phyloP scores from a whole-genome alignment of 1,139 yeast genomes.

The Suhomyces kunorum region DNA sequence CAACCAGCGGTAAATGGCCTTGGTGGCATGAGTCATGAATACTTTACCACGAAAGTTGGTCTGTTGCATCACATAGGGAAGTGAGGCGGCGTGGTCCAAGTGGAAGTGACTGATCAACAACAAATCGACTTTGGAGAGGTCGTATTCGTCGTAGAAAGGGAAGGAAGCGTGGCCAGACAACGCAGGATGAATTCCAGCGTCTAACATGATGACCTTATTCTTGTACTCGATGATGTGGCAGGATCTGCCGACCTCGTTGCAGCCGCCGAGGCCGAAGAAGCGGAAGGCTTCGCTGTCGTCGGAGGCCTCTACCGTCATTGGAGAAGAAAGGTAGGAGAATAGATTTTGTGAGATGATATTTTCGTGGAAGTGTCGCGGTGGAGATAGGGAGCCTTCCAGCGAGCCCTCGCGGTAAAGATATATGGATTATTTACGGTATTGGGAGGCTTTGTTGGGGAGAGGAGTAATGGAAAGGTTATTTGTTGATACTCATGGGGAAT shows the following conservation, averaged over 20 bases:
- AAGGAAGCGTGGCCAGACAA: slow-evolving; percentile 84
- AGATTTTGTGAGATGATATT: no score
- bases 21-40: slow-evolving; percentile 98
- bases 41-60: slow-evolving; percentile 93
- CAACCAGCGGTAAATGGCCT: slow-evolving; percentile 95
- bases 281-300: slow-evolving; percentile 51
- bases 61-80: slow-evolving; percentile 97
- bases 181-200: slow-evolving; percentile 98
- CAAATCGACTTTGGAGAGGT: slow-evolving; percentile 81
- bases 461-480: no score
- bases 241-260: slow-evolving; percentile 95
- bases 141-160: slow-evolving; percentile 95
- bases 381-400: no score
- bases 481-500: no score
- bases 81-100: slow-evolving; percentile 94
- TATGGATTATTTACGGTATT: not conserved
- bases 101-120: slow-evolving; percentile 91
- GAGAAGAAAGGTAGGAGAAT: not conserved
- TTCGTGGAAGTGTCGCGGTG: no score
- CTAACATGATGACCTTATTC: slow-evolving; percentile 96
- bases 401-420: not conserved
- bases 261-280: slow-evolving; percentile 98
- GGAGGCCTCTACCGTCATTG: slow-evolving; percentile 11
- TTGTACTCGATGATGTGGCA: slow-evolving; percentile 91
- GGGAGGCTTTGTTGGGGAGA: no score